phyloP scores from a whole-genome alignment of 1,284 basidiomycete genomes.

The Porodaedalea pini region DNA sequence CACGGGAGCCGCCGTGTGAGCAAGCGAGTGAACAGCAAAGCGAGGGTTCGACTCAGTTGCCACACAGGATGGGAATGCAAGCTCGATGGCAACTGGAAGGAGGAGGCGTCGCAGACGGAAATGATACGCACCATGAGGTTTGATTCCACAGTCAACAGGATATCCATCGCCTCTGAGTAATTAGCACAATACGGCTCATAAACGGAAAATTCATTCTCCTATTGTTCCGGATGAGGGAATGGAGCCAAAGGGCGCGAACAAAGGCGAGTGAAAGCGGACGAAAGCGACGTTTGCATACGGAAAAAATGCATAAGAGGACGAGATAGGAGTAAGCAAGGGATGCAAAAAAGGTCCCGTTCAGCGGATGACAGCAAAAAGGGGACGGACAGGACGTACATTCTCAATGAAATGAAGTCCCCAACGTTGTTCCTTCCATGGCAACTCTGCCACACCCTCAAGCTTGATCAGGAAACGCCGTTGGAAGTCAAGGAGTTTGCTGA shows the following conservation, averaged over 20 bases:
- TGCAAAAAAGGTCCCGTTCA: constrained; percentile 22
- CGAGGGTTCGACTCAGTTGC: constrained; percentile 18
- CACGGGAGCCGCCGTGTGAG: constrained; percentile 13
- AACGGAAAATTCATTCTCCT: constrained; percentile 91
- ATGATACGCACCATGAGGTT: constrained; percentile 69
- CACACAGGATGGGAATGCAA: constrained; percentile 24
- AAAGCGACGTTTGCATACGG: constrained; percentile 4
- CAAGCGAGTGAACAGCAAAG: not conserved
- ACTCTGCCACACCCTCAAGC: constrained; percentile 82
- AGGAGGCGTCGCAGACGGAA: constrained; percentile 20
- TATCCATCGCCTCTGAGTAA: constrained; percentile 82
- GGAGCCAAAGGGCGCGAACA: constrained; percentile 32
- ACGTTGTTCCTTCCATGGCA: constrained; percentile 81
- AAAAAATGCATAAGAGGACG: constrained; percentile 4
- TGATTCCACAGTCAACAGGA: constrained; percentile 83
- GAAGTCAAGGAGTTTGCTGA: constrained; percentile 95
- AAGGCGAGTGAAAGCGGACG: constrained; percentile 29
- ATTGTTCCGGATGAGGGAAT: constrained; percentile 40
- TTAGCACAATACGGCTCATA: constrained; percentile 99
- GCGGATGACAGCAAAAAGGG: constrained; percentile 11
- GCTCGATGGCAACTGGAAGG: constrained; percentile 23
- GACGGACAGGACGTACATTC: constrained; percentile 55
- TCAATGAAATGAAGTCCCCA: constrained; percentile 86
- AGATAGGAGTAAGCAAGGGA: not conserved
- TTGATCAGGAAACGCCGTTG: constrained; percentile 96